A percentile compares a stretch with the other conserved stretches of the same genome.
Conservation (phyloP, 2,329 filamentous ascomycete genomes). For the Dactylellina drechsleri region DNA sequence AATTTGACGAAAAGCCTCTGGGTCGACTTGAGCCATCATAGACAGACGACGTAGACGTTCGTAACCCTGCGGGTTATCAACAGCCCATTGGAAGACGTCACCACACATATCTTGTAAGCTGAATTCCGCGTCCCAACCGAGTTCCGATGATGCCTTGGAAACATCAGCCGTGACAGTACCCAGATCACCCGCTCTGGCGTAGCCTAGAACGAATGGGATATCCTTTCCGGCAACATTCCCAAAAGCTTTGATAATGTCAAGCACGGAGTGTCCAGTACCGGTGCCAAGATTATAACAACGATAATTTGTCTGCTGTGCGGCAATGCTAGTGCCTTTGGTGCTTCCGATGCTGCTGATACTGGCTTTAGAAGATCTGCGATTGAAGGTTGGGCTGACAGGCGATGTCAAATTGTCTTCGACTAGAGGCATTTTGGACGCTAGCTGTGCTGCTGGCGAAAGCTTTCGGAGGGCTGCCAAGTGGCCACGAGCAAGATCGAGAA, state of each 20-base stretch:
- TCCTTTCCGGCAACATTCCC: constrained; percentile 61
- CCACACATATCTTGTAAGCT: constrained; percentile 55
- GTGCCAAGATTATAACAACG: constrained; percentile 65
- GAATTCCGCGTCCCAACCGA: constrained; percentile 63
- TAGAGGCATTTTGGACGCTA: not conserved
- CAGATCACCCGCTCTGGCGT: constrained; percentile 64
- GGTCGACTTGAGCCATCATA: constrained; percentile 51
- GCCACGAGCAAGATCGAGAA: constrained; percentile 72
- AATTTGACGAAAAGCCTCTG: constrained; percentile 34
- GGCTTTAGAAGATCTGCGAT: constrained; percentile 25
- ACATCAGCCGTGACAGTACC: constrained; percentile 64
- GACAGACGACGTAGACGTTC: constrained; percentile 52
- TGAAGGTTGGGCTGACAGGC: constrained; percentile 43
- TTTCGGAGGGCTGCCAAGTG: constrained; percentile 70
- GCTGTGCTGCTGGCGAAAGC: constrained; percentile 9
- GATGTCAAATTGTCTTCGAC: constrained; percentile 24
- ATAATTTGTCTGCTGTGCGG: constrained; percentile 58
- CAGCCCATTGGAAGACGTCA: constrained; percentile 55
- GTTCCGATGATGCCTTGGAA: constrained; percentile 62
- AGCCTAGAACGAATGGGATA: constrained; percentile 62
- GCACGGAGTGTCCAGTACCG: constrained; percentile 64
- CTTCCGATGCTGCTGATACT: constrained; percentile 31
- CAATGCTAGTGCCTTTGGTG: constrained; percentile 28
- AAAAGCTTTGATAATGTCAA: constrained; percentile 63
- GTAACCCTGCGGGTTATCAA: constrained; percentile 55